phyloP scores from a whole-genome alignment of 1,284 basidiomycete species.

The Coniferiporia weirii region DNA sequence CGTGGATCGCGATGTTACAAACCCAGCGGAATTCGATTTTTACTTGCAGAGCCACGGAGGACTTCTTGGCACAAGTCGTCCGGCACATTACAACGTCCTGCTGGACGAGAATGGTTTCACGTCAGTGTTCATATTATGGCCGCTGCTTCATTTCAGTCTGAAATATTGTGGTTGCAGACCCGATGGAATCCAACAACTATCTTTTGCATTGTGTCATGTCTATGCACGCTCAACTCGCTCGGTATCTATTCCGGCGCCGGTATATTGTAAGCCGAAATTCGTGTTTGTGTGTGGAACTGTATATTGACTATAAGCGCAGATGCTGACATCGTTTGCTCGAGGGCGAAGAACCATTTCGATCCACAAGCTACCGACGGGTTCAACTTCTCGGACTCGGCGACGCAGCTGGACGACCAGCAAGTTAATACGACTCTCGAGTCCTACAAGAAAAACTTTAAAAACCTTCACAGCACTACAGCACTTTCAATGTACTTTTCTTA shows the following conservation, averaged over 20 bases:
- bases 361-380: slow-evolving; percentile 42
- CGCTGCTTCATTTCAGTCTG: slow-evolving; percentile 22
- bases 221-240: slow-evolving; percentile 80
- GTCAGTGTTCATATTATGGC: slow-evolving; percentile 25
- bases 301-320: slow-evolving; percentile 37
- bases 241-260: slow-evolving; percentile 79
- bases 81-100: slow-evolving; percentile 64
- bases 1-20: slow-evolving; percentile 63
- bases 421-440: slow-evolving; percentile 42
- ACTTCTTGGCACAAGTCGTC: slow-evolving; percentile 55
- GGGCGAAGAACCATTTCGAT: slow-evolving; percentile 77
- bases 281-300: not conserved
- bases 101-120: slow-evolving; percentile 54
- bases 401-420: slow-evolving; percentile 36
- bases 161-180: slow-evolving; percentile 34
- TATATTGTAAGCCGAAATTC: slow-evolving; percentile 57
- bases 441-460: slow-evolving; percentile 36
- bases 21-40: slow-evolving; percentile 77
- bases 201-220: slow-evolving; percentile 75
- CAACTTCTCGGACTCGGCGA: slow-evolving; percentile 49
- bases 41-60: slow-evolving; percentile 76
- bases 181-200: slow-evolving; percentile 62
- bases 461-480: slow-evolving; percentile 43
- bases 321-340: slow-evolving; percentile 77
- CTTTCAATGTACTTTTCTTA: slow-evolving; percentile 64